phyloP scores from a whole-genome alignment of 2,329 filamentous ascomycete species.

The Plenodomus tracheiphilus region DNA sequence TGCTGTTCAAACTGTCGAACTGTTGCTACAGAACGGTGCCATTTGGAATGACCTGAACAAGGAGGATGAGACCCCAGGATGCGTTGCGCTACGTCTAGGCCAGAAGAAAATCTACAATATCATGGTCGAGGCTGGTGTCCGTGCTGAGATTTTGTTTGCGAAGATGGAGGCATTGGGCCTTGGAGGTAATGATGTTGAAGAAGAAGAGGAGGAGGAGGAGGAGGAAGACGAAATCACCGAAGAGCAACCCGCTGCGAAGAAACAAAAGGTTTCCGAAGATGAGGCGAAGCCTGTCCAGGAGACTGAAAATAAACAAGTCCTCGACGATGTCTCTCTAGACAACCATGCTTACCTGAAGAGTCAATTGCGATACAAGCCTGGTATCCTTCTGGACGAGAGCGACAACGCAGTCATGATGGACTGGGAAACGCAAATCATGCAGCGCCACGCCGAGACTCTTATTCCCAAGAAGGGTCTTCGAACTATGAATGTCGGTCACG shows the following conservation, averaged over 20 bases:
- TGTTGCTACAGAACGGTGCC: constrained; percentile 42
- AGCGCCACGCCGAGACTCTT: constrained; percentile 70
- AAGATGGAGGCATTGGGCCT: constrained; percentile 40
- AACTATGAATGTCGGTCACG: constrained; percentile 85
- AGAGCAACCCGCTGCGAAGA: constrained; percentile 38
- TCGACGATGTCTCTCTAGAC: constrained; percentile 41
- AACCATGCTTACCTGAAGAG: constrained; percentile 47
- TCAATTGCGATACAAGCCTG: constrained; percentile 38
- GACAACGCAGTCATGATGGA: constrained; percentile 92
- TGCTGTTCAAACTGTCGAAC: constrained; percentile 34
- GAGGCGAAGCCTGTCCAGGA: constrained; percentile 30
- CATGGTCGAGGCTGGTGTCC: constrained; percentile 43
- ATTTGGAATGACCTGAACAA: constrained; percentile 46
- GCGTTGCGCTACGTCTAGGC: constrained; percentile 38
- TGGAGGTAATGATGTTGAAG: constrained; percentile 23
- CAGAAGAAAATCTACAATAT: constrained; percentile 42
- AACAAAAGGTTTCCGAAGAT: constrained; percentile 37
- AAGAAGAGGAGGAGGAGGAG: constrained; percentile 28
- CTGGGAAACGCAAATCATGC: constrained; percentile 89
- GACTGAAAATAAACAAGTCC: constrained; percentile 24
- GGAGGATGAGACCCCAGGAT: constrained; percentile 45
- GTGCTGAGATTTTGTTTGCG: constrained; percentile 41
- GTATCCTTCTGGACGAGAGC: constrained; percentile 67
- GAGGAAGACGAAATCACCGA: constrained; percentile 21
- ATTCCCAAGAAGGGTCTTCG: constrained; percentile 64